phyloP scores from a whole-genome alignment of 441 rosid genomes.

The Pelargonium fulgidum region DNA sequence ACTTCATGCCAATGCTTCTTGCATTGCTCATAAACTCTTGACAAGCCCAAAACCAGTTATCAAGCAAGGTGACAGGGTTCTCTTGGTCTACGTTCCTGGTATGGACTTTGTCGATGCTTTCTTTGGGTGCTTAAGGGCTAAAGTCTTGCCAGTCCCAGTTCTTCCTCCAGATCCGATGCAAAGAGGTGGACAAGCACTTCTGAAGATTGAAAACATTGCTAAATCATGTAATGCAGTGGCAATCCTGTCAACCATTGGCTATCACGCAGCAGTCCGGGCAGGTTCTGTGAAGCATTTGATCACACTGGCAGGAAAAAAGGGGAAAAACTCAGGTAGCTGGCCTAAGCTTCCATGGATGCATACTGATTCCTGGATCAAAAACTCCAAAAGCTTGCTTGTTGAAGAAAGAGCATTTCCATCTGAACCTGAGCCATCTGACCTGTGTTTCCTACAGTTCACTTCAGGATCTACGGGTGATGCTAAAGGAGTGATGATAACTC shows the following conservation, averaged over 20 bases:
- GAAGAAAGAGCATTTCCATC: conserved; percentile 12
- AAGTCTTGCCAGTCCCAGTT: conserved; percentile 60
- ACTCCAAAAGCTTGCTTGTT: conserved; percentile 25
- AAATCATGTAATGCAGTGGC: conserved; percentile 52
- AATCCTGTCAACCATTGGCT: conserved; percentile 44
- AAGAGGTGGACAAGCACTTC: conserved; percentile 67
- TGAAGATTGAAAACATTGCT: conserved; percentile 60
- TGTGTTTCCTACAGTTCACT: conserved; percentile 65
- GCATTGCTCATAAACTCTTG: conserved; percentile 48
- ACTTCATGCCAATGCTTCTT: conserved; percentile 45
- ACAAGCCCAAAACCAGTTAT: conserved; percentile 45
- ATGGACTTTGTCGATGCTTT: conserved; percentile 61
- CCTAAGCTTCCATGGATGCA: conserved; percentile 64
- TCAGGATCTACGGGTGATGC: conserved; percentile 79
- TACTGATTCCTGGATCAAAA: conserved; percentile 60
- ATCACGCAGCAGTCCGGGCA: conserved; percentile 58
- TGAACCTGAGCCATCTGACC: conserved; percentile 41
- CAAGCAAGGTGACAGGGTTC: conserved; percentile 56
- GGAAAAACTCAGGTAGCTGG: conserved; percentile 39
- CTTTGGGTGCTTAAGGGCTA: conserved; percentile 65
- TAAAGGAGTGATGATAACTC: conserved; percentile 67
- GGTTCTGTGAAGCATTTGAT: conserved; percentile 51
- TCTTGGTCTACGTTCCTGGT: conserved; percentile 57
- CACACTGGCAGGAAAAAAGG: conserved; percentile 34
- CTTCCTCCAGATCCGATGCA: conserved; percentile 70